phyloP scores from a whole-genome alignment of 1,284 basidiomycete genomes.

The Pseudomicrostroma phylloplanum region DNA sequence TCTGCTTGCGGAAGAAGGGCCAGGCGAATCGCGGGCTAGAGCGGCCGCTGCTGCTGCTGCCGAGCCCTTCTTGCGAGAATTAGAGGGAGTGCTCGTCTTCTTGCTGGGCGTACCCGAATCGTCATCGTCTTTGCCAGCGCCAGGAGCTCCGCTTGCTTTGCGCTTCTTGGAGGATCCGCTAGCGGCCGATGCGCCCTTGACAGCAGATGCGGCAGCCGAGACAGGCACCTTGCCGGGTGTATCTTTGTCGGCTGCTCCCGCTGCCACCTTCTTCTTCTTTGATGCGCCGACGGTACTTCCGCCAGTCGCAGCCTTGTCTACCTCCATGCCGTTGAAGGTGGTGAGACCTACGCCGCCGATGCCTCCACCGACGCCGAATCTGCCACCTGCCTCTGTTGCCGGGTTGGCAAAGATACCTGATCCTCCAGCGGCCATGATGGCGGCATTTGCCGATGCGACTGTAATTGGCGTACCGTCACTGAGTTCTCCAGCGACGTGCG shows the following conservation, averaged over 20 bases:
- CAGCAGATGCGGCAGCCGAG: neutral
- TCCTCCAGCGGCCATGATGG: neutral
- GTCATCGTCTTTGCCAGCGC: neutral
- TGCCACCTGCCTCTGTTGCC: neutral
- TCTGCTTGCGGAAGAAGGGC: neutral
- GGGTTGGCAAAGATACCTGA: neutral
- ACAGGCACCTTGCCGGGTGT: neutral
- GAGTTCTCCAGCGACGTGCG: slow-evolving; percentile 16
- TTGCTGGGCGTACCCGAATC: neutral
- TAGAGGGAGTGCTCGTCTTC: neutral
- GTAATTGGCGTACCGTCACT: slow-evolving; percentile 15
- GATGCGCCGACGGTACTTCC: neutral
- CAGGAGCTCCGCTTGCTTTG: slow-evolving; percentile 6
- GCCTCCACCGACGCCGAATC: neutral
- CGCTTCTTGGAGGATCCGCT: slow-evolving; percentile 8
- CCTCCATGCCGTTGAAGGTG: slow-evolving; percentile 7
- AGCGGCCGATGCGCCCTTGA: neutral
- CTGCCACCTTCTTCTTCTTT: neutral
- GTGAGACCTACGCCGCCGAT: slow-evolving; percentile 3
- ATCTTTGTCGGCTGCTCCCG: neutral
- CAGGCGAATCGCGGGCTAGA: neutral
- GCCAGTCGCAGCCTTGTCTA: neutral
- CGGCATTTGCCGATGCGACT: slow-evolving; percentile 7
- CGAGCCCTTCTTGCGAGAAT: neutral
- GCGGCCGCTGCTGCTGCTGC: slow-evolving; percentile 3